Conservation (phyloP, 306 rosid genomes). For the Crataegus laevigata region DNA sequence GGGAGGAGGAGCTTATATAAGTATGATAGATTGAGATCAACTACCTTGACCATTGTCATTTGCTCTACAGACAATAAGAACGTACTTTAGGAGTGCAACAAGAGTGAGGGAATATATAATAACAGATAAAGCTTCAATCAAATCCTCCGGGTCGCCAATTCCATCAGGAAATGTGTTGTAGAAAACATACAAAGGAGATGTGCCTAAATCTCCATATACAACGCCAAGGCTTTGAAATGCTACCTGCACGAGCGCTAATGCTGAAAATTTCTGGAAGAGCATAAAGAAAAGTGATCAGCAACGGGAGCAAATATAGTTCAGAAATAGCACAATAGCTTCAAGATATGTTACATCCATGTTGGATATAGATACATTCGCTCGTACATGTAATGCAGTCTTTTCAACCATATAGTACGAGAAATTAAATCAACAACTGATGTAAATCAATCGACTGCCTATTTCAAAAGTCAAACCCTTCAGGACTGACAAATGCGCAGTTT, state of each 20-base stretch:
- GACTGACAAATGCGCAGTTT: too few relatives aligned
- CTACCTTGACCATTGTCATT: slow-evolving; percentile 99
- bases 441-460: too few relatives aligned
- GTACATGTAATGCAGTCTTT: not conserved
- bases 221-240: not conserved
- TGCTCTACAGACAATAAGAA: slow-evolving; percentile 75
- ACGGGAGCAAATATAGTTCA: not conserved
- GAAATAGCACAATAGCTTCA: not conserved
- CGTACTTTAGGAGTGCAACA: slow-evolving; percentile 86
- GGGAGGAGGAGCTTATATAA: slow-evolving; percentile 22
- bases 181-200: not conserved
- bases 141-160: slow-evolving; percentile 55
- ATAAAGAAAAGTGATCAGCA: not conserved
- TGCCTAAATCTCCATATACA: not conserved
- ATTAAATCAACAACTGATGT: not conserved
- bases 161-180: slow-evolving; percentile 39
- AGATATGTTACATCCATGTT: not conserved
- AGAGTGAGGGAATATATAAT: slow-evolving; percentile 95
- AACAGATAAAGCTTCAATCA: slow-evolving; percentile 65
- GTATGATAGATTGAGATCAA: not conserved
- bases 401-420: not conserved
- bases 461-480: too few relatives aligned
- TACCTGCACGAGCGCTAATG: not conserved
- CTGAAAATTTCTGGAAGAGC: not conserved
- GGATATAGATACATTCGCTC: not conserved